phyloP scores from a whole-genome alignment of 352 stramenopile genomes.

The Phytopythium montanum region DNA sequence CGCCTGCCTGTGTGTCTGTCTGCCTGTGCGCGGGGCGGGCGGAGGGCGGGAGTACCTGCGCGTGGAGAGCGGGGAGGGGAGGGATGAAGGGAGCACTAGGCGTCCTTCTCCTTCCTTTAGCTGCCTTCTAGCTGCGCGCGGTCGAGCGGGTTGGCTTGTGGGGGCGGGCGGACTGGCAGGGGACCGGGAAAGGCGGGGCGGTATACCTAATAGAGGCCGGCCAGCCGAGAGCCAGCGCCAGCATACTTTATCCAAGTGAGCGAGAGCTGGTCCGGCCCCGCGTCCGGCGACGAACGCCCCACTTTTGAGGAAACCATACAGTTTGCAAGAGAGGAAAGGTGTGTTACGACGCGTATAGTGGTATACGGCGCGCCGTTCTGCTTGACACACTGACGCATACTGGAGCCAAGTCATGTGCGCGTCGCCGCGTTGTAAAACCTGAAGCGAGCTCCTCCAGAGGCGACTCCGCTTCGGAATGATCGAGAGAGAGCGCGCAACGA shows the following conservation, averaged over 20 bases:
- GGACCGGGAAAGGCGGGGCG: not conserved
- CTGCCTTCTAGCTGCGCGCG: not conserved
- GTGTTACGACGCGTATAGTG: not conserved
- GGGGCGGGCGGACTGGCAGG: not conserved
- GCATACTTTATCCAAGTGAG: not conserved
- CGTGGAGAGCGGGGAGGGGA: no score
- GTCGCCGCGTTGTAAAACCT: not conserved
- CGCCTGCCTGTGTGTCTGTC: no score
- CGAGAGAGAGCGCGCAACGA: not conserved
- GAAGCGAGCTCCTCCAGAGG: not conserved
- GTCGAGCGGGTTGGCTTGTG: conserved; percentile 6
- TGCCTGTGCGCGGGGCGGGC: no score
- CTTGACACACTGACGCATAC: not conserved
- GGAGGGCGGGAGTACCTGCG: no score
- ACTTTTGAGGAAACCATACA: not conserved
- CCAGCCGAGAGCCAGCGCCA: not conserved
- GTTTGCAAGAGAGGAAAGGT: not conserved
- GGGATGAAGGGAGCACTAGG: not conserved
- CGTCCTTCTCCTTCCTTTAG: not conserved
- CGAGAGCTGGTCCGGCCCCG: not conserved
- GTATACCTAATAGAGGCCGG: not conserved
- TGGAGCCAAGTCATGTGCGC: not conserved
- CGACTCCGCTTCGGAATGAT: not conserved
- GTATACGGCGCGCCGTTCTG: not conserved
- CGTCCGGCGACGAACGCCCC: not conserved